These are phyloP conservation scores for Tricholoma sp. DNA, from an alignment of 768 basidiomycete species.

Conservation along the genomic window DNA sequence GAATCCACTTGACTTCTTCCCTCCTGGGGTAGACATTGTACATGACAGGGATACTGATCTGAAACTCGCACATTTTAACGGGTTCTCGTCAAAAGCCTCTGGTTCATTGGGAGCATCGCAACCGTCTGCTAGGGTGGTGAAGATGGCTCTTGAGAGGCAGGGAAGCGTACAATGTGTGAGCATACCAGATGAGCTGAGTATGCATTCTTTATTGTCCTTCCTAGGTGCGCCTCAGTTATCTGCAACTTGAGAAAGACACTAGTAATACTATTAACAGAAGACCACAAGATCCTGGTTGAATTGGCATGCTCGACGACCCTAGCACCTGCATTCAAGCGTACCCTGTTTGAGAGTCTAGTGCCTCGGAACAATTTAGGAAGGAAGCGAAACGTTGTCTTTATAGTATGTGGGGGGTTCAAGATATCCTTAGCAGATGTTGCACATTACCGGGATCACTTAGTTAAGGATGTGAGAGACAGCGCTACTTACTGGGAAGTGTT, in stretches of 20 bases:
- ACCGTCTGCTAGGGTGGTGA: slow-evolving; percentile 56
- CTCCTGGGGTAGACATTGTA: slow-evolving; percentile 36
- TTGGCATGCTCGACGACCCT: slow-evolving; percentile 71
- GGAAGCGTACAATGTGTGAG: slow-evolving; percentile 56
- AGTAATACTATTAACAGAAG: slow-evolving; percentile 37
- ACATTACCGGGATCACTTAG: slow-evolving; percentile 40
- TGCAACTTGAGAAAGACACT: background rate
- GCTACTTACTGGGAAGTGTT: slow-evolving; percentile 30
- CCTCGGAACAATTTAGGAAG: slow-evolving; percentile 24
- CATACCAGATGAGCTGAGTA: slow-evolving; percentile 64
- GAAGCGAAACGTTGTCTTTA: slow-evolving; percentile 48
- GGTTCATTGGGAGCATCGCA: slow-evolving; percentile 68
- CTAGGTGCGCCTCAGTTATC: slow-evolving; percentile 40
- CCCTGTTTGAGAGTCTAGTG: slow-evolving; percentile 49
- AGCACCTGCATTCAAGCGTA: slow-evolving; percentile 55
- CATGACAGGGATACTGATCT: slow-evolving; percentile 40
- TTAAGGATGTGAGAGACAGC: slow-evolving; percentile 25
- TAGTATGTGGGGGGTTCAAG: slow-evolving; percentile 73
- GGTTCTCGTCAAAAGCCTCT: slow-evolving; percentile 59
- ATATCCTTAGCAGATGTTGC: slow-evolving; percentile 48
- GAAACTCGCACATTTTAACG: slow-evolving; percentile 50
- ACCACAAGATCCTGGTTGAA: slow-evolving; percentile 72
- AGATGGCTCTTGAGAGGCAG: slow-evolving; percentile 55
- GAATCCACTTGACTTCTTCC: slow-evolving; percentile 15
- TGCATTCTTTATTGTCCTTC: slow-evolving; percentile 53